Evolutionary conservation across 768 basidiomycete genomes (phyloP), one percentile per base, ranked within the genome.

Genomic region (Holtermanniella nyarrowii): DNA sequence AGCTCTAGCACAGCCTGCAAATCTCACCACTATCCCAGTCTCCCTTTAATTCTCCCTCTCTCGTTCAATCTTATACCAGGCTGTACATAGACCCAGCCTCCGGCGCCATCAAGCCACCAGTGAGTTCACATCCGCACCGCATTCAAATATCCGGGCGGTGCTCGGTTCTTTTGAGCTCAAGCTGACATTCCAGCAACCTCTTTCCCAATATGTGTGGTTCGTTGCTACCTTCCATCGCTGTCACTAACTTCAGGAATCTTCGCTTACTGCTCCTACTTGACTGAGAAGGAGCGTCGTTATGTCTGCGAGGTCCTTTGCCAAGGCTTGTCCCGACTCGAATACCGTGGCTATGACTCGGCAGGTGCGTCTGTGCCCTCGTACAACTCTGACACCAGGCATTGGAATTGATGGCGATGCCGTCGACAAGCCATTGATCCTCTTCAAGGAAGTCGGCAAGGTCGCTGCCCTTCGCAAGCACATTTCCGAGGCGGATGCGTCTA

Each of bases 381-480:
- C 23, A 40, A 7, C 11, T 13, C n/a, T 22, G 26, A 1, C 3
- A 26, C 23, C 41, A 71, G 75, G 75, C 61, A 74, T 76, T 50
- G 74, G 71, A 48, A 80, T 96, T 60, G 95, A 99, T 66, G 93
- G 90, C 40, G 91, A 97, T 76, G 82, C 82, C 60, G 75, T 81
- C 1, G 82, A 82, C 42, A 75, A 83, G 44, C 77, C 88, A 44
- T 54, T 85, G 45, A 88, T 82, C 76, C 59, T 70, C 42, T 96
- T 91, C 82, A 96, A 95, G 77, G 85, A 93, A 72, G 95, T 97
- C 47, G 95, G 95, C 72, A 99, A 99, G 73, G 95, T 99, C 49
- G 84, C 84, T 42, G 83, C 84, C 23, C 79, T 99, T 48, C 85
- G 88, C 72, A 86, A 93, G 76, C 81, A 84, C 74, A 90, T 95